Percentiles rank a stretch among this genome's conserved stretches.
Conservation (phyloP, 2,329 filamentous ascomycete genomes). For the Fusarium sp. region DNA sequence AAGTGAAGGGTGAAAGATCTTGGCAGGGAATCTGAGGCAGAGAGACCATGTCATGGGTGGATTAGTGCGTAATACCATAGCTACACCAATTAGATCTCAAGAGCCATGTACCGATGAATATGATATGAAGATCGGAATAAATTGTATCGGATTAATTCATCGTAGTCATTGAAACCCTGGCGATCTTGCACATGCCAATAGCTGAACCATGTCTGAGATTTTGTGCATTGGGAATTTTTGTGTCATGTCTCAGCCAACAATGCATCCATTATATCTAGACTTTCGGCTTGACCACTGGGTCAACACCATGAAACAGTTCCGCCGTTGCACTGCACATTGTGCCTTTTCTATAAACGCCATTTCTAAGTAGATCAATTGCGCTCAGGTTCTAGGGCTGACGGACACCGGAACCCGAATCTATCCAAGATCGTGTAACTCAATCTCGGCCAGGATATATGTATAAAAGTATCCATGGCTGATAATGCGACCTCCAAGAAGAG, state of each 20-base stretch:
- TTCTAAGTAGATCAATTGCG: fast-evolving
- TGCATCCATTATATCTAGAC: background rate
- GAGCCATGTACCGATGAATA: background rate
- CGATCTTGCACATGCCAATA: background rate
- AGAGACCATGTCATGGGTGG: background rate
- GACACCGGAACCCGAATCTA: background rate
- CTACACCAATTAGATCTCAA: background rate
- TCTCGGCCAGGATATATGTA: background rate
- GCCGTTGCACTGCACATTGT: background rate
- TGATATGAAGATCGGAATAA: background rate
- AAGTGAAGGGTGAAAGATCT: background rate
- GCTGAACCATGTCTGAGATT: background rate
- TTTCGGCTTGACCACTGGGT: background rate
- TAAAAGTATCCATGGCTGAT: background rate
- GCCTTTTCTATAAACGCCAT: background rate
- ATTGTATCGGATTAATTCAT: background rate
- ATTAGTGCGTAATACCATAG: background rate
- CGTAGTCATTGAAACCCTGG: no score
- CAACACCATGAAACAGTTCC: no score
- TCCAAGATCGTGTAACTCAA: background rate
- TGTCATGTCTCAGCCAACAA: background rate
- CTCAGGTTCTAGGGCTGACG: background rate
- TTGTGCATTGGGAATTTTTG: background rate
- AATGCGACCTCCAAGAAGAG: no score
- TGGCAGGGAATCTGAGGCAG: background rate